Evolutionary conservation across 306 rosid species (phyloP).

Genomic region (Quercus robur): DNA sequence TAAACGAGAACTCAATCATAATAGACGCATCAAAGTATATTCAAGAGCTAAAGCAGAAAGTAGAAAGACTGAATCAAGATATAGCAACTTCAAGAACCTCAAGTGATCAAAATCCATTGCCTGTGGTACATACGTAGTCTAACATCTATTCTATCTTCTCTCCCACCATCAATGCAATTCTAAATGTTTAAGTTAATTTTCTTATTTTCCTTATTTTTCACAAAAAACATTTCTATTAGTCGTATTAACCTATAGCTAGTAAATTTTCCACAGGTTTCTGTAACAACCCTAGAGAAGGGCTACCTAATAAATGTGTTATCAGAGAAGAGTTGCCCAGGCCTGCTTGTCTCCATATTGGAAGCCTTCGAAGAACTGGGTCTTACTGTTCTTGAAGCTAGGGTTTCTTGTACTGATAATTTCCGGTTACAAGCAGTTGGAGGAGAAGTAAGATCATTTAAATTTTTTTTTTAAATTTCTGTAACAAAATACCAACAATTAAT

Average conservation of each 20-base stretch:
- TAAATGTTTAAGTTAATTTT: background rate
- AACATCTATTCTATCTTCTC: background rate
- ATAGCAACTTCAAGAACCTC: constrained; percentile 56
- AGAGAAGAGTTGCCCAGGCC: constrained; percentile 64
- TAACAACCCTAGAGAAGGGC: constrained; percentile 83
- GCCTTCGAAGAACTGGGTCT: constrained; percentile 88
- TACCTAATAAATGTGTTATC: constrained; percentile 71
- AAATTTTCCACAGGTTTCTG: constrained; percentile 60
- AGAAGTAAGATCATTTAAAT: constrained; percentile 51
- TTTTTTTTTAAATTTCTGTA: background rate
- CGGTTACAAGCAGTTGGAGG: constrained; percentile 83
- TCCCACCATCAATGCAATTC: background rate
- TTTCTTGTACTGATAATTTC: constrained; percentile 83
- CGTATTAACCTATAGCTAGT: background rate
- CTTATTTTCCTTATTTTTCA: background rate
- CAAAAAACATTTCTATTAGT: background rate
- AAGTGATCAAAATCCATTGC: constrained; percentile 45
- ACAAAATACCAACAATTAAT: background rate
- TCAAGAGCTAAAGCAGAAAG: constrained; percentile 77
- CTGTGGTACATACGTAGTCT: constrained; percentile 45
- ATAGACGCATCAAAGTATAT: constrained; percentile 90
- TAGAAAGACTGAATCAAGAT: constrained; percentile 76
- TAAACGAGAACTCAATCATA: constrained; percentile 69
- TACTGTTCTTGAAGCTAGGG: constrained; percentile 93
- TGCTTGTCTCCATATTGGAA: constrained; percentile 83